Evolutionary conservation across 805 yeast species (phyloP), one percentile per base, ranked within the genome.

Genomic region (Yarrowia sp.): DNA sequence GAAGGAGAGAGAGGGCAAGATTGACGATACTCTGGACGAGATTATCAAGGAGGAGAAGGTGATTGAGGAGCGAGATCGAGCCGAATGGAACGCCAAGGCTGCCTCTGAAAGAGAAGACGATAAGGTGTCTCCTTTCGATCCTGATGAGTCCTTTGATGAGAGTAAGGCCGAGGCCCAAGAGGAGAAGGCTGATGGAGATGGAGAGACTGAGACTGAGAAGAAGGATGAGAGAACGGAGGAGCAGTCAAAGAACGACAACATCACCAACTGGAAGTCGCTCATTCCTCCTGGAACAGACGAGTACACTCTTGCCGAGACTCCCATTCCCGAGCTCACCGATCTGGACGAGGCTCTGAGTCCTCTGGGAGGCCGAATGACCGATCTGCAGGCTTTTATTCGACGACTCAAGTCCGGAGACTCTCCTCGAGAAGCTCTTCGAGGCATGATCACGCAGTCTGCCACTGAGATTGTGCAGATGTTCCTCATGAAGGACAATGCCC

Each of bases 351-450:
- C 88, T 41, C 79, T 93, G 42, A 86, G 81, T 36, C 96, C 97
- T 12, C 79, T 95, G 36, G 99, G 99, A 22, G 99, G 99, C 49
- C 86, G 99, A 71, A 90, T 94, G 93, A 82, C 92, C 55, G 99
- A 95, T 77, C 82, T 95, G 65, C 97, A 95, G 78, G 89, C 94
- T 38, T 92, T 91, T 78, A 89, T 89, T 1, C 85, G 98, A 75
- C 89, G 98, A 65, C 85, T 95, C 16, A 87, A 87, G 73, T 87
- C 94, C 0, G 99, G 99, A 8, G 99, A 95, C 76, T 76, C 85
- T 8, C 96, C 97, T 2, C 74, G 79, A 10, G 89, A 84, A 65
- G 98, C 98, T 0, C 79, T 92, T 53, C 78, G 83, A 1, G 93
- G 91, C 72, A 90, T 95, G 89, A 84, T 92, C 5, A 83, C 82